Conservation (phyloP, 1,139 yeast species). For the Suhomyces terraborum region DNA sequence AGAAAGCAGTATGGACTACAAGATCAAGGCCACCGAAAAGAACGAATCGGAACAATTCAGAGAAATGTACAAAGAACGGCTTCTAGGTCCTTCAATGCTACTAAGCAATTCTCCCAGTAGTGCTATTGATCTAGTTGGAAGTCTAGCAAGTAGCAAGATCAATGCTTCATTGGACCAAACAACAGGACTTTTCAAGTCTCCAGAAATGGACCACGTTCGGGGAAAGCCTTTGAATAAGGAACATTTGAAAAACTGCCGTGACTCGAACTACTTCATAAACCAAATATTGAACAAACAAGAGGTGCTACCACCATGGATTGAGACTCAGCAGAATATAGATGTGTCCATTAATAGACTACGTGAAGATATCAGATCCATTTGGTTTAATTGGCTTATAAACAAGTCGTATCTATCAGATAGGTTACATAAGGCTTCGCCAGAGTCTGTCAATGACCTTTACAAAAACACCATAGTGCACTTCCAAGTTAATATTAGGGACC, state of each 20-base stretch:
- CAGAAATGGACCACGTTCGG: constrained; percentile 50
- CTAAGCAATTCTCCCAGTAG: constrained; percentile 39
- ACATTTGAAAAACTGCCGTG: constrained; percentile 61
- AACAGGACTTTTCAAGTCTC: constrained; percentile 64
- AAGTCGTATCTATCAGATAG: constrained; percentile 13
- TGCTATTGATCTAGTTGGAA: constrained; percentile 51
- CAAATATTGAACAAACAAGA: constrained; percentile 72
- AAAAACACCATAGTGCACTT: constrained; percentile 7
- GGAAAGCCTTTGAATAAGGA: constrained; percentile 60
- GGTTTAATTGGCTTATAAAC: constrained; percentile 44
- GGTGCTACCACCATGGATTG: constrained; percentile 87
- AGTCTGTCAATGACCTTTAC: constrained; percentile 2
- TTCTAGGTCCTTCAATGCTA: constrained; percentile 61
- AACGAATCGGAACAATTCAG: constrained; percentile 55
- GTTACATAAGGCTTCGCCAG: constrained; percentile 2
- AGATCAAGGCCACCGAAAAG: constrained; percentile 40
- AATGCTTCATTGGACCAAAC: constrained; percentile 65
- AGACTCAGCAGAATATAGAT: constrained; percentile 65
- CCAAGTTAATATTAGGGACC: constrained; percentile 1
- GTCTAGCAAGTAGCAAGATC: constrained; percentile 73
- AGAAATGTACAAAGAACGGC: constrained; percentile 63
- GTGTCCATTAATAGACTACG: constrained; percentile 50
- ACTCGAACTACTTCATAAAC: constrained; percentile 46
- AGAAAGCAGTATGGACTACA: constrained; percentile 68
- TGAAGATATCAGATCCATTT: constrained; percentile 40